Evolutionary conservation across 2,329 filamentous ascomycete species (phyloP).

Genomic region (Alternaria rosae): DNA sequence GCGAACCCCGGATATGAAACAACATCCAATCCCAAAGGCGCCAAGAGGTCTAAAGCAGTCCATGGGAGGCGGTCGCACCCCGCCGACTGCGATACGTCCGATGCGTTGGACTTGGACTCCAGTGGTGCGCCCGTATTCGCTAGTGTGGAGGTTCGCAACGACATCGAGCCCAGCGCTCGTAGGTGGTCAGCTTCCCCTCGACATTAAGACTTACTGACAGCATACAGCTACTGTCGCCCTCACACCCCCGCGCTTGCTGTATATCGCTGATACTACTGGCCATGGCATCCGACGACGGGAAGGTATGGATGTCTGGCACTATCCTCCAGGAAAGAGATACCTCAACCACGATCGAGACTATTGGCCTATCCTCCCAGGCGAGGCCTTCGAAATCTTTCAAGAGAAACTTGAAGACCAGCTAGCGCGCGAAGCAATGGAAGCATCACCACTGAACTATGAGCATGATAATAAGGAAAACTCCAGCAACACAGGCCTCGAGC

Average conservation of each 20-base stretch:
- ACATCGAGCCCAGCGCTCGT: background rate
- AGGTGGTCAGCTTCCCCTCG: background rate
- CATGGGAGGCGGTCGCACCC: background rate
- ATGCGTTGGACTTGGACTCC: background rate
- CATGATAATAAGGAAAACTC: slow-evolving; percentile 35
- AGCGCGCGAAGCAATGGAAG: slow-evolving; percentile 21
- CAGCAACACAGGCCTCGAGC: slow-evolving; percentile 4
- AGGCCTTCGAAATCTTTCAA: slow-evolving; percentile 24
- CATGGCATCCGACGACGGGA: slow-evolving; percentile 3
- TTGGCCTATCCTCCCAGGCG: slow-evolving; percentile 14
- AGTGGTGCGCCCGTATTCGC: background rate
- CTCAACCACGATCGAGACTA: slow-evolving; percentile 11
- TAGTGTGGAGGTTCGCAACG: background rate
- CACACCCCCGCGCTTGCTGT: background rate
- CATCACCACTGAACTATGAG: slow-evolving; percentile 26
- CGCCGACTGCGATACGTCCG: background rate
- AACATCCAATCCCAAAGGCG: background rate
- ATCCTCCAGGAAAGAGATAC: slow-evolving; percentile 7
- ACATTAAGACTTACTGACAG: slow-evolving; percentile 1
- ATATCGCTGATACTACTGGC: background rate
- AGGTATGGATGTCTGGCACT: slow-evolving; percentile 8
- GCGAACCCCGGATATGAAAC: background rate
- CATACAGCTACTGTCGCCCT: background rate
- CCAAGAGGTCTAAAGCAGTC: background rate
- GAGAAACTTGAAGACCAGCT: slow-evolving; percentile 31